These are phyloP conservation scores for Kwoniella sp. DNA, from an alignment of 768 basidiomycete species.

Conservation along the genomic window DNA sequence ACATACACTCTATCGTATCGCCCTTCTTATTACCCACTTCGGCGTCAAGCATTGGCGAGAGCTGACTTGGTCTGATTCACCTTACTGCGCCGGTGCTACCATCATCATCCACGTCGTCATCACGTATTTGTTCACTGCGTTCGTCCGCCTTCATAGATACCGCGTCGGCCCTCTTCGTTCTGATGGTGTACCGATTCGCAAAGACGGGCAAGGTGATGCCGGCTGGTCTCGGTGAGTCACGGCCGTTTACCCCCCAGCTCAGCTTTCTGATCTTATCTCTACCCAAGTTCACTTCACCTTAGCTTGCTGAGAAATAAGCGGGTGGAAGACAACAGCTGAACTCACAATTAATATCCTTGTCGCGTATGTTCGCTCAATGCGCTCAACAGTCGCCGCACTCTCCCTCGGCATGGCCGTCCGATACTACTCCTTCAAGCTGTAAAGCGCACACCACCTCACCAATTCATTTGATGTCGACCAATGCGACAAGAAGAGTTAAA, in stretches of 20 bases:
- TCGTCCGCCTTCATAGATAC: constrained; percentile 4
- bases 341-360: not conserved
- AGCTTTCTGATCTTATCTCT: not conserved
- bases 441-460: not conserved
- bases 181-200: constrained; percentile 22
- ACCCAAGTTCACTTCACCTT: not conserved
- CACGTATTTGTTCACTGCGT: too few relatives aligned
- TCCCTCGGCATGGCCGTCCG: constrained; percentile 20
- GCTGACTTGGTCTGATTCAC: too few relatives aligned
- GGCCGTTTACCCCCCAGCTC: not conserved
- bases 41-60: too few relatives aligned
- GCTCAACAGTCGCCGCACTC: constrained; percentile 14
- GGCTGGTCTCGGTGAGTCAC: constrained; percentile 24
- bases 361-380: not conserved
- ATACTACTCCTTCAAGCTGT: constrained; percentile 22
- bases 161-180: not conserved
- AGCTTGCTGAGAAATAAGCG: not conserved
- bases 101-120: too few relatives aligned
- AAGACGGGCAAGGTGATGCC: constrained; percentile 29
- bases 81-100: too few relatives aligned
- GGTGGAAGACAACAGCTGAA: not conserved
- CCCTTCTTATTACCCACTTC: too few relatives aligned
- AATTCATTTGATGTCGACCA: too few relatives aligned
- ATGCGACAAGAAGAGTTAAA: not conserved
- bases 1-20: too few relatives aligned